Conservation (phyloP, 768 basidiomycete species). For the Lactarius akahatsu region DNA sequence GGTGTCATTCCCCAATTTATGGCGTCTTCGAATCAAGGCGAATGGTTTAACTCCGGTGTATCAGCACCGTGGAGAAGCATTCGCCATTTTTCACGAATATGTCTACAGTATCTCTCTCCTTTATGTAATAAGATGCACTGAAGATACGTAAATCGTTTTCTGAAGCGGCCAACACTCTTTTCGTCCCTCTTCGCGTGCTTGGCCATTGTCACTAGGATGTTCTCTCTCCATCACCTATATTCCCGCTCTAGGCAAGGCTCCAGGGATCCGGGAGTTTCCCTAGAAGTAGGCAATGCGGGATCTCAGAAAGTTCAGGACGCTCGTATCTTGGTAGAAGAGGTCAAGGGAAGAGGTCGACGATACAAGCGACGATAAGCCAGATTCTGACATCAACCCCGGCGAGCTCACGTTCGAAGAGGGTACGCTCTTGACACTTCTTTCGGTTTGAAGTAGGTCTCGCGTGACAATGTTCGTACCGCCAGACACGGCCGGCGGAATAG, state of each 20-base stretch:
- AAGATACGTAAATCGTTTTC: background rate
- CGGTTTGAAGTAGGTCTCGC: background rate
- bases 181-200: too few relatives aligned
- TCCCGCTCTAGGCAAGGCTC: background rate
- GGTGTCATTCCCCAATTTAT: background rate
- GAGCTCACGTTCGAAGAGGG: slow-evolving; percentile 53
- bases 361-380: background rate
- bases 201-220: background rate
- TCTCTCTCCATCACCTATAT: background rate
- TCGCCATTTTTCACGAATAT: too few relatives aligned
- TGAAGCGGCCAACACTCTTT: background rate
- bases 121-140: background rate
- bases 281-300: background rate
- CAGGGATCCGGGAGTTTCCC: background rate
- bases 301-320: background rate
- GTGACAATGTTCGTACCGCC: background rate
- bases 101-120: too few relatives aligned
- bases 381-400: slow-evolving; percentile 38
- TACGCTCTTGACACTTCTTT: slow-evolving; percentile 26
- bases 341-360: too few relatives aligned
- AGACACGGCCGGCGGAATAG: slow-evolving; percentile 57
- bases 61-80: too few relatives aligned
- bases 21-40: background rate
- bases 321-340: background rate
- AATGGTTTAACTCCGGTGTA: background rate